A percentile compares a stretch with the other conserved stretches of the same genome.
Conservation (phyloP, 176 grass and related monocot species). For the Metroxylon sagu region DNA sequence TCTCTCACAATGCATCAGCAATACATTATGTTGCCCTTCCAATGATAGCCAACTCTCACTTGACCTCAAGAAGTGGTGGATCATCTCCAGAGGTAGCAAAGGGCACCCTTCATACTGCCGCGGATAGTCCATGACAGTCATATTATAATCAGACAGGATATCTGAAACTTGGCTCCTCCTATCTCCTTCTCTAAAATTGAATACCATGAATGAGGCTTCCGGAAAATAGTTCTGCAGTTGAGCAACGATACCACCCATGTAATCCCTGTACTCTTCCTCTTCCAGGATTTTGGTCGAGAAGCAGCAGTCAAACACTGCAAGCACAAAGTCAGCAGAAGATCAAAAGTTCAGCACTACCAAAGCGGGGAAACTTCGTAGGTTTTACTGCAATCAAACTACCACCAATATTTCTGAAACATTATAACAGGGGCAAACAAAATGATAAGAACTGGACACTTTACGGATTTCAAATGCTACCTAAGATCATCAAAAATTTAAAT, state of each 20-base stretch:
- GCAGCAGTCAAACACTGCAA: constrained; percentile 49
- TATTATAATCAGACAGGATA: constrained; percentile 23
- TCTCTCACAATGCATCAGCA: constrained; percentile 49
- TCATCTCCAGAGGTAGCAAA: constrained; percentile 21
- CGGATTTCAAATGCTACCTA: too few relatives aligned
- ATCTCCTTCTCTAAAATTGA: constrained; percentile 34
- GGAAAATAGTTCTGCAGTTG: constrained; percentile 35
- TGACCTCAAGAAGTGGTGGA: constrained; percentile 26
- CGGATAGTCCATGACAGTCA: constrained; percentile 29
- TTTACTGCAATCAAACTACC: too few relatives aligned
- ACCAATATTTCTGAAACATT: too few relatives aligned
- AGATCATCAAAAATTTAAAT: too few relatives aligned
- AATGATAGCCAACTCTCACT: constrained; percentile 36
- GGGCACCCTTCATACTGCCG: constrained; percentile 25
- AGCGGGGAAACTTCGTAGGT: too few relatives aligned
- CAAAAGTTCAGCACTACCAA: too few relatives aligned
- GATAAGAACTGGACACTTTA: too few relatives aligned
- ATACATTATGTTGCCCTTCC: constrained; percentile 25
- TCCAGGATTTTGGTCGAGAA: constrained; percentile 16
- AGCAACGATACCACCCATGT: constrained; percentile 33
- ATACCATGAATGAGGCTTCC: constrained; percentile 37
- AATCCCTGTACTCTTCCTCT: constrained; percentile 25
- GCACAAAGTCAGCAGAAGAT: not conserved
- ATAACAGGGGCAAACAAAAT: too few relatives aligned
- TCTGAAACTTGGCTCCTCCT: constrained; percentile 7